Base-by-base conservation (phyloP, 192 early-diverging fungal genomes). In the Backusella tarrabulga region DNA sequence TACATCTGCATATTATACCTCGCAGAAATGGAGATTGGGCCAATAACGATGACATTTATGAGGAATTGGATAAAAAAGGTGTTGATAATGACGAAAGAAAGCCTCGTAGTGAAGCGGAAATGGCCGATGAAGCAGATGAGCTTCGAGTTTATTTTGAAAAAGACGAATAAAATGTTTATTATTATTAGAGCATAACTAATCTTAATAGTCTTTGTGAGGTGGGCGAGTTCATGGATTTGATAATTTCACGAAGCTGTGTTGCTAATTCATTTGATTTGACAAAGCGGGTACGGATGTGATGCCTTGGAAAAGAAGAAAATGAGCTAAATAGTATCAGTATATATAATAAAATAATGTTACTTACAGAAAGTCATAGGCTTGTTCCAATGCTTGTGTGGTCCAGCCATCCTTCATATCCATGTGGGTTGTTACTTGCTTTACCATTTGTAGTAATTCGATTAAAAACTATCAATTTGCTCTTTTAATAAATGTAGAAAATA, bases 1-100 rank as follows among this genome's bases (percentile, higher is more conserved):
- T 93, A 8, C 97, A 99, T 74, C 81, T 97, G 34, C 97, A 99
- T 82, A 76, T 99, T 34, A 95, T 99, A 50, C 96, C 97, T 44
- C 88, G 97, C 11, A 85, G 81, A 40, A 76, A 81, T 19, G 93
- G 93, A 34, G 96, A 99, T 77, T 97, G 87, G 85, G 84, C 85
- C 14, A 86, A 93, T 72, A 97, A 97, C 73, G 95, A 99, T 81
- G 94, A 96, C 44, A 92, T 97, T 50, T 97, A 97, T 73, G 82
- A 83, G 26, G 95, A 91, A 26, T 89, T 97, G 60, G 86, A 96
- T 44, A 77, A 87, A 68, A 79, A 71, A 29, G 66, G 78, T 17
- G 85, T 91, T 1, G 94, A 94, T 81, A 88, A 90, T 73, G 93
- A 95, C 17, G 89, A 94, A 36, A 83, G 95, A 26, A 76, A 76